These are phyloP conservation scores for Zelonia costaricensis DNA, from an alignment of 208 protist species.

Conservation along the genomic window DNA sequence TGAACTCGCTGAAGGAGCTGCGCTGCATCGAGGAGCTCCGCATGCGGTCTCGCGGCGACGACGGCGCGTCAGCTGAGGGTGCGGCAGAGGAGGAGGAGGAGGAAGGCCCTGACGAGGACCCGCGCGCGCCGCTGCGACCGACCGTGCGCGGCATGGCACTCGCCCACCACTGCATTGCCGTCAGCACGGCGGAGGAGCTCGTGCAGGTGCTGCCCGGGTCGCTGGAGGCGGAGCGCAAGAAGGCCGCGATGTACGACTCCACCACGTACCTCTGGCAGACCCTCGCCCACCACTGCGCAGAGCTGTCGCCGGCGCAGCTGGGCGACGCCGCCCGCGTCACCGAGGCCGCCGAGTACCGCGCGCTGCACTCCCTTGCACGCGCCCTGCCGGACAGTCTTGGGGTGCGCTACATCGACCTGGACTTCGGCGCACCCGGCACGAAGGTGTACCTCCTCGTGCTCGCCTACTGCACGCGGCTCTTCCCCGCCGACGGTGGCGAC, in stretches of 20 bases:
- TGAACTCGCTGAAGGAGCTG: slow-evolving; percentile 42
- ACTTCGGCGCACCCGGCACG: slow-evolving; percentile 48
- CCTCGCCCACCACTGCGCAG: slow-evolving; percentile 43
- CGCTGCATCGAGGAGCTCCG: slow-evolving; percentile 50
- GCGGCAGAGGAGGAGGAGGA: slow-evolving; percentile 29
- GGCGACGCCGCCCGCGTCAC: slow-evolving; percentile 67
- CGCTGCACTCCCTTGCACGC: slow-evolving; percentile 68
- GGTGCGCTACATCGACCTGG: slow-evolving; percentile 67
- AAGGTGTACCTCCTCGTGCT: slow-evolving; percentile 81
- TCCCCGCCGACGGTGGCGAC: slow-evolving; percentile 21
- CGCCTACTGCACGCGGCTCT: slow-evolving; percentile 71
- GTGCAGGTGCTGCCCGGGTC: slow-evolving; percentile 27
- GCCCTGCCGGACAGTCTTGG: slow-evolving; percentile 45
- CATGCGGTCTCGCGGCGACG: neutral
- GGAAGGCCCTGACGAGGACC: slow-evolving; percentile 58
- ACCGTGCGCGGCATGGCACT: slow-evolving; percentile 67
- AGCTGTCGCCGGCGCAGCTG: slow-evolving; percentile 54
- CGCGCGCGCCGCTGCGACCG: slow-evolving; percentile 42
- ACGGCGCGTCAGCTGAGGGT: neutral
- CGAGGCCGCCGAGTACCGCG: slow-evolving; percentile 53
- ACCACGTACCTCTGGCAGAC: slow-evolving; percentile 48
- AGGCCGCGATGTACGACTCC: slow-evolving; percentile 19
- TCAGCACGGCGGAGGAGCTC: slow-evolving; percentile 59
- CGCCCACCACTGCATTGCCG: slow-evolving; percentile 56
- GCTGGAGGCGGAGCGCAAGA: slow-evolving; percentile 15